Conservation (phyloP, 768 basidiomycete species). For the Xerocomus potaroensis region DNA sequence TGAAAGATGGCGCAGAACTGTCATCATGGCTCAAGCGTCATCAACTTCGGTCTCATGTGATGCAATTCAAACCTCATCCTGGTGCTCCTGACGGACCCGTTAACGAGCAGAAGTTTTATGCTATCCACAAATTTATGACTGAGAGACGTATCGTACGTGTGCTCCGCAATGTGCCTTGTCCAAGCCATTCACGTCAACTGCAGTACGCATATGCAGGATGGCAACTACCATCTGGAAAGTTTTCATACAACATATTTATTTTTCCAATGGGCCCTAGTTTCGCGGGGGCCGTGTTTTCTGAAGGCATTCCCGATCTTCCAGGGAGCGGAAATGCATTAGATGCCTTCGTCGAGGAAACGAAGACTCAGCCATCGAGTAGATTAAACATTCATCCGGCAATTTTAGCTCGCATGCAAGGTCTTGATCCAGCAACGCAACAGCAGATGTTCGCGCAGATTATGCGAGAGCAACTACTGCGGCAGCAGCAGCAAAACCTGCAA, state of each 20-base stretch:
- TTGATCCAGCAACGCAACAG: slow-evolving; percentile 24
- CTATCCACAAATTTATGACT: slow-evolving; percentile 39
- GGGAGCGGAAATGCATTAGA: slow-evolving; percentile 19
- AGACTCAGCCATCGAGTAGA: neutral
- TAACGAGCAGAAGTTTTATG: slow-evolving; percentile 43
- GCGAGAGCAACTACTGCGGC: slow-evolving; percentile 24
- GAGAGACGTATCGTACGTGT: slow-evolving; percentile 44
- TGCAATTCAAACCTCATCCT: slow-evolving; percentile 36
- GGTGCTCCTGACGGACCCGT: slow-evolving; percentile 30
- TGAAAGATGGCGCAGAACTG: slow-evolving; percentile 38
- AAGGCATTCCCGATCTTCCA: slow-evolving; percentile 45
- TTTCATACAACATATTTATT: slow-evolving; percentile 45
- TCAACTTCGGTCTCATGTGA: slow-evolving; percentile 33
- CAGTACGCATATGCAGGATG: slow-evolving; percentile 54
- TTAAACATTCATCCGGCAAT: slow-evolving; percentile 10
- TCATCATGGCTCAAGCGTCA: slow-evolving; percentile 45
- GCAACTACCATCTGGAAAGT: slow-evolving; percentile 39
- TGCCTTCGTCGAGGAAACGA: slow-evolving; percentile 3
- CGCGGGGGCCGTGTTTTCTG: slow-evolving; percentile 49
- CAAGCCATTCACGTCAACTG: slow-evolving; percentile 1
- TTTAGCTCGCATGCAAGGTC: slow-evolving; percentile 16
- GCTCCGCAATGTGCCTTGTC: neutral
- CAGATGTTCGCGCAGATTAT: slow-evolving; percentile 15
- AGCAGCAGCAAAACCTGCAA: slow-evolving; percentile 23
- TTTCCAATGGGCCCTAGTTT: slow-evolving; percentile 38